Percentiles rank a stretch among this genome's conserved stretches.
These are phyloP conservation scores for Avena atlantica DNA, from an alignment of 176 grass and related monocot genomes.

Conservation along the genomic window DNA sequence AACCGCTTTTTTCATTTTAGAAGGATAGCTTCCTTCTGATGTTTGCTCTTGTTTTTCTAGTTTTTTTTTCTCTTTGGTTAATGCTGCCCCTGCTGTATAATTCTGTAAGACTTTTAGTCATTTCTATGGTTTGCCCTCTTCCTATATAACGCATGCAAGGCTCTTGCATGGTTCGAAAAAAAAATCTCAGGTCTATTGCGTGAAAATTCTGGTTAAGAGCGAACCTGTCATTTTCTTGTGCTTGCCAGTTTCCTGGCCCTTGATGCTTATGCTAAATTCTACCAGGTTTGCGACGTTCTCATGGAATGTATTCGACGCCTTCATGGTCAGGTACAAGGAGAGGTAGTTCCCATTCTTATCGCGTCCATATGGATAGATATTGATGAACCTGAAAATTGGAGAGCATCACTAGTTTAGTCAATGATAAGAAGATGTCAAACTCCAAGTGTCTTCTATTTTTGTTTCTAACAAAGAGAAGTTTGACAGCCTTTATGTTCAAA, in stretches of 20 bases:
- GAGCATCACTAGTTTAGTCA: not conserved
- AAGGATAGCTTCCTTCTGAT: too few species aligned
- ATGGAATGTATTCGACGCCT: not conserved
- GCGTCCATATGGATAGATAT: not conserved
- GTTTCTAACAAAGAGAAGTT: too few species aligned
- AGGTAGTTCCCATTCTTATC: constrained; percentile 32
- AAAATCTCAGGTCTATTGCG: not conserved
- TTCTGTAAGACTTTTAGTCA: too few species aligned
- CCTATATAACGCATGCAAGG: too few species aligned
- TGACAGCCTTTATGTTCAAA: too few species aligned
- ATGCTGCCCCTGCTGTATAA: too few species aligned
- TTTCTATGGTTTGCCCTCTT: too few species aligned
- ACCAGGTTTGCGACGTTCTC: constrained; percentile 26
- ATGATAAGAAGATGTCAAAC: not conserved
- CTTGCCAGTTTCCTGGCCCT: constrained; percentile 28
- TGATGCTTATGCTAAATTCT: constrained; percentile 35
- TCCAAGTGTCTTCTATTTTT: not conserved
- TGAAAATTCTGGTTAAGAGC: not conserved
- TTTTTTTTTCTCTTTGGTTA: too few species aligned
- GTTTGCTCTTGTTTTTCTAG: too few species aligned
- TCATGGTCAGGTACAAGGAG: constrained; percentile 35
- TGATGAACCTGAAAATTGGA: constrained; percentile 36
- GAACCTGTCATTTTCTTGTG: constrained; percentile 14
- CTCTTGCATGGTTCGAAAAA: too few species aligned
- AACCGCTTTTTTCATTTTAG: too few species aligned